Percentiles rank a stretch among this genome's conserved stretches.
phyloP scores from a whole-genome alignment of 2,329 filamentous ascomycete genomes.

The Ophiostoma sp. region DNA sequence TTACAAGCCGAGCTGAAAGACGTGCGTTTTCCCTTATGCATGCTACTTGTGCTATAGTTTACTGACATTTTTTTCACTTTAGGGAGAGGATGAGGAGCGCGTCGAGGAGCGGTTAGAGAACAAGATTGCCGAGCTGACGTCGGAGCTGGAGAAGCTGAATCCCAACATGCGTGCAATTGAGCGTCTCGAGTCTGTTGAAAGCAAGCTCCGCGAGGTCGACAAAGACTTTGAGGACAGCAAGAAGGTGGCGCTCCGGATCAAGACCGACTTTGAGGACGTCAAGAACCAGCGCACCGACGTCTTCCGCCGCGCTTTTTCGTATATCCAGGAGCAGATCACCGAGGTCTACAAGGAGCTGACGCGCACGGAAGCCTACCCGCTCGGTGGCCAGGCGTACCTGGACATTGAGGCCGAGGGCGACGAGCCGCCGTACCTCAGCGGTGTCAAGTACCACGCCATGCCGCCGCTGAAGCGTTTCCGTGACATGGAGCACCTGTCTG shows the following conservation, averaged over 20 bases:
- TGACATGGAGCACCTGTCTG: conserved; percentile 97
- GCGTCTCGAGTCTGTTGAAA: conserved; percentile 81
- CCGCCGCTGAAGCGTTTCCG: conserved; percentile 96
- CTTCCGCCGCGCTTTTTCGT: conserved; percentile 92
- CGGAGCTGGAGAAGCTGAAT: conserved; percentile 88
- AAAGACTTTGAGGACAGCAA: conserved; percentile 87
- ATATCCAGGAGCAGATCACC: conserved; percentile 93
- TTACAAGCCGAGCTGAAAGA: conserved; percentile 81
- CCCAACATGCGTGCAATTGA: conserved; percentile 97
- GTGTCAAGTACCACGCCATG: conserved; percentile 99
- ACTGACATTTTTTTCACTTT: background rate
- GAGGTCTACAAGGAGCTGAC: conserved; percentile 95
- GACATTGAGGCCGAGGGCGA: conserved; percentile 94
- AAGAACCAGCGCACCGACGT: conserved; percentile 82
- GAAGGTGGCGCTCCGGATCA: conserved; percentile 58
- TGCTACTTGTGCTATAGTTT: background rate
- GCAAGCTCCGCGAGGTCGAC: conserved; percentile 78
- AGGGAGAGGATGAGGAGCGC: conserved; percentile 52
- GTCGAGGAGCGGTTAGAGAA: conserved; percentile 76
- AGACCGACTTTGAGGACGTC: conserved; percentile 66
- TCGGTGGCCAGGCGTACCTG: conserved; percentile 87
- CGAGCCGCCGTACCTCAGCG: conserved; percentile 82
- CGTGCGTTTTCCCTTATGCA: conserved; percentile 49
- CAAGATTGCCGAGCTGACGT: conserved; percentile 70
- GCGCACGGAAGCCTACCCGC: conserved; percentile 81